phyloP scores from a whole-genome alignment of 1,139 yeast genomes.

The Nadsonia commutata region DNA sequence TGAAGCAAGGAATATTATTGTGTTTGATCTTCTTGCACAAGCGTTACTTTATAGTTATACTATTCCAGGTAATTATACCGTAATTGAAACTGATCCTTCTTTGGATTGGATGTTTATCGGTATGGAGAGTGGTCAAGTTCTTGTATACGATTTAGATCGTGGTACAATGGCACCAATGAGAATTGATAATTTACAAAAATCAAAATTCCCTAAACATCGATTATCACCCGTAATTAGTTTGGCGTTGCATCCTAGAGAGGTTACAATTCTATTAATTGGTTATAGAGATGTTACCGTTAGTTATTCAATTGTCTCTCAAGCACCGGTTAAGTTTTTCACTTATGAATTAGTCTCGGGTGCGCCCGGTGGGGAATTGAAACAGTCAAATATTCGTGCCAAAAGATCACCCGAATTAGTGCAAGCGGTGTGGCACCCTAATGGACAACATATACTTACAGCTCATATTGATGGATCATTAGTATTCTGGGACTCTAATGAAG shows the following conservation, averaged over 20 bases:
- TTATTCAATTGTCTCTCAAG: conserved; percentile 50
- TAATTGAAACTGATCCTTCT: conserved; percentile 68
- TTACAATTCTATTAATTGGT: conserved; percentile 60
- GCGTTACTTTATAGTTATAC: conserved; percentile 36
- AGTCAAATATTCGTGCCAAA: conserved; percentile 10
- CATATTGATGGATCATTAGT: conserved; percentile 75
- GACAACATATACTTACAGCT: conserved; percentile 63
- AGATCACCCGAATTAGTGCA: conserved; percentile 40
- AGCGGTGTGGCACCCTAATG: conserved; percentile 86
- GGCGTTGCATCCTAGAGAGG: conserved; percentile 80
- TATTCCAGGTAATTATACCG: conserved; percentile 46
- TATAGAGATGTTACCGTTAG: conserved; percentile 57
- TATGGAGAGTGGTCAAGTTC: conserved; percentile 54
- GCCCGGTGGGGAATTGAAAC: conserved; percentile 44
- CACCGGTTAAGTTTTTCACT: conserved; percentile 39
- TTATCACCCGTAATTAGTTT: conserved; percentile 50
- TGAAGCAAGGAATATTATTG: conserved; percentile 37
- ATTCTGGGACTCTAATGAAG: conserved; percentile 84
- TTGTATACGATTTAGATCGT: conserved; percentile 76
- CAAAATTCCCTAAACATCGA: conserved; percentile 18
- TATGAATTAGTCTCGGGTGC: conserved; percentile 50
- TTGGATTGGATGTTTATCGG: conserved; percentile 82
- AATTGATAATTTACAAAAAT: conserved; percentile 56
- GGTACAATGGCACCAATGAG: conserved; percentile 50
- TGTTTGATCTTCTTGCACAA: conserved; percentile 56